Conservation (phyloP, 106 monocot genomes). For the Chionographis japonica region DNA sequence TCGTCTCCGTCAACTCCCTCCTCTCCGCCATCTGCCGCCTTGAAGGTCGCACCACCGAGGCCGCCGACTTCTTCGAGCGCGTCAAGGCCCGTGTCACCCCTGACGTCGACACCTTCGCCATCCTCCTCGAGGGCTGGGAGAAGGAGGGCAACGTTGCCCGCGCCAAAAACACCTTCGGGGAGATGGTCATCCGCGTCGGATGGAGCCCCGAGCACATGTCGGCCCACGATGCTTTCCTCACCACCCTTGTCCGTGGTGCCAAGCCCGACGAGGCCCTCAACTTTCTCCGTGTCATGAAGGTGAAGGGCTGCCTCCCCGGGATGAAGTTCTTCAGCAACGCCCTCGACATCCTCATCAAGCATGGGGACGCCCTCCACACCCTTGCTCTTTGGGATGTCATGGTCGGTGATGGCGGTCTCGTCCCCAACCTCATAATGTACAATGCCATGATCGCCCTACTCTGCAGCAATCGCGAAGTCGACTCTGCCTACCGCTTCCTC, state of each 20-base stretch:
- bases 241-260: constrained; percentile 41
- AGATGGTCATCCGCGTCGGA: constrained; percentile 68
- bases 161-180: constrained; percentile 68
- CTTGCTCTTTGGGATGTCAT: constrained; percentile 55
- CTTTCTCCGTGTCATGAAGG: constrained; percentile 68
- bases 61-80: constrained; percentile 53
- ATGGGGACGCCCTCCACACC: constrained; percentile 31
- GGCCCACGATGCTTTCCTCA: constrained; percentile 64
- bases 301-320: constrained; percentile 62
- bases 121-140: constrained; percentile 74
- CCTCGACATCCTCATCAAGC: constrained; percentile 39
- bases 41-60: constrained; percentile 31
- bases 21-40: constrained; percentile 47
- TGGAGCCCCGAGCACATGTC: constrained; percentile 50
- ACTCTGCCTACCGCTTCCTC: constrained; percentile 33
- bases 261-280: constrained; percentile 52
- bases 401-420: constrained; percentile 38
- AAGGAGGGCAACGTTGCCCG: constrained; percentile 41
- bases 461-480: constrained; percentile 25
- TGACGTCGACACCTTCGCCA: constrained; percentile 64
- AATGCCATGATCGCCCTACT: constrained; percentile 49
- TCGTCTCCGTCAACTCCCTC: constrained; percentile 59
- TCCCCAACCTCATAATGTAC: constrained; percentile 51
- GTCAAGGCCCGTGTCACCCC: constrained; percentile 41
- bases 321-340: constrained; percentile 58